These are phyloP conservation scores for Syncephalastrum racemosum DNA, from an alignment of 371 early-diverging fungal species.

Conservation along the genomic window DNA sequence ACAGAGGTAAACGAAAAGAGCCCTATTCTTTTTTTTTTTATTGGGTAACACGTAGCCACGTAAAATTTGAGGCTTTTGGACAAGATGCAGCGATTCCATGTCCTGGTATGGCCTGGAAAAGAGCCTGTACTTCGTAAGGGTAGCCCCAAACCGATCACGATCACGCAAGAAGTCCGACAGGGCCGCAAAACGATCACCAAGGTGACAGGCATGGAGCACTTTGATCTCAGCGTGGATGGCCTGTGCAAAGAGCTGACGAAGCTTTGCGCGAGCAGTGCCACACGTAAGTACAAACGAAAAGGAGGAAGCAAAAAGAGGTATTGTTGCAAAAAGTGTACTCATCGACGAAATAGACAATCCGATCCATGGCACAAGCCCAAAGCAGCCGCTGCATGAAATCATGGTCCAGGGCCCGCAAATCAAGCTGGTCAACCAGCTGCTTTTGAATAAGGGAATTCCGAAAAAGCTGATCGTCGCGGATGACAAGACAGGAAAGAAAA, in stretches of 20 bases:
- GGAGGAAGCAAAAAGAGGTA: background rate
- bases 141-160: slow-evolving; percentile 50
- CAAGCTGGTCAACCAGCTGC: slow-evolving; percentile 49
- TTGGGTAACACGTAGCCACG: too few relatives aligned
- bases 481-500: slow-evolving; percentile 68
- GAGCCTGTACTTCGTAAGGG: slow-evolving; percentile 43
- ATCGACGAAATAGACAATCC: slow-evolving; percentile 42
- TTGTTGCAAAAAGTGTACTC: background rate
- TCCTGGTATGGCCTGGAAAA: slow-evolving; percentile 45
- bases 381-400: slow-evolving; percentile 61
- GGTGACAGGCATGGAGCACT: slow-evolving; percentile 64
- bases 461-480: slow-evolving; percentile 54
- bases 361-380: slow-evolving; percentile 59
- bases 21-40: background rate
- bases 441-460: slow-evolving; percentile 58
- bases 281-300: slow-evolving; percentile 50
- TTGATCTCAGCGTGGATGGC: slow-evolving; percentile 59
- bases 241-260: slow-evolving; percentile 62
- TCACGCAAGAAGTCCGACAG: slow-evolving; percentile 62
- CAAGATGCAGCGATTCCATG: slow-evolving; percentile 59
- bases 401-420: slow-evolving; percentile 77
- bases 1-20: slow-evolving; percentile 16
- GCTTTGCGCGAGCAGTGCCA: slow-evolving; percentile 66
- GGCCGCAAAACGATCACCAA: slow-evolving; percentile 68
- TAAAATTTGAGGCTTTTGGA: slow-evolving; percentile 26